phyloP scores from a whole-genome alignment of 176 grass and related monocot genomes.

The Puccinellia tenuiflora region DNA sequence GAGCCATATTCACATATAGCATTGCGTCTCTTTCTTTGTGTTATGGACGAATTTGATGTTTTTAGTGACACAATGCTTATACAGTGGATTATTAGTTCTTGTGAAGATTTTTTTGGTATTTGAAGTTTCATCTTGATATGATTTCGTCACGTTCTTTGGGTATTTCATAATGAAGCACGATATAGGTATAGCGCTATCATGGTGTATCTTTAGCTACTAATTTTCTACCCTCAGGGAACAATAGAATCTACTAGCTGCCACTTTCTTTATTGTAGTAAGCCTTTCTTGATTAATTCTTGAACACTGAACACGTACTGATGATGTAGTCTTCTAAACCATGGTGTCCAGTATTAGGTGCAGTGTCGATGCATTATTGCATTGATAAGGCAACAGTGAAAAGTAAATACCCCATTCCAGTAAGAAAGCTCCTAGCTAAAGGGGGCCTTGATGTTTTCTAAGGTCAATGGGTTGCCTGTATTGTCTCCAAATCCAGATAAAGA shows the following conservation, averaged over 20 bases:
- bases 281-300: not conserved
- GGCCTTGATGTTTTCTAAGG: not conserved
- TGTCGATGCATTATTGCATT: not conserved
- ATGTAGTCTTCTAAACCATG: not conserved
- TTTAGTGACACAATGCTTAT: not conserved
- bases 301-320: not conserved
- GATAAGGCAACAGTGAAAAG: not conserved
- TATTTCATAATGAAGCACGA: not conserved
- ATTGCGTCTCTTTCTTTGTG: not conserved
- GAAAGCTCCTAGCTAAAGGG: not conserved
- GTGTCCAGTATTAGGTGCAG: not conserved
- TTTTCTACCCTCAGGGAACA: not conserved
- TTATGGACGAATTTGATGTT: not conserved
- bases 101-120: not conserved
- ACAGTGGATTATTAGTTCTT: not conserved
- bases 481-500: not conserved
- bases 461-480: not conserved
- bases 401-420: not conserved
- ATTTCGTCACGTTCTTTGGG: not conserved
- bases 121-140: not conserved
- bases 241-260: not conserved
- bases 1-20: not conserved
- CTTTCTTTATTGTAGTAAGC: not conserved
- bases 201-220: not conserved
- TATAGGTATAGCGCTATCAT: not conserved